Evolutionary conservation across 2,329 filamentous ascomycete species (phyloP).

Genomic region (Cadophora luteo-olivacea): DNA sequence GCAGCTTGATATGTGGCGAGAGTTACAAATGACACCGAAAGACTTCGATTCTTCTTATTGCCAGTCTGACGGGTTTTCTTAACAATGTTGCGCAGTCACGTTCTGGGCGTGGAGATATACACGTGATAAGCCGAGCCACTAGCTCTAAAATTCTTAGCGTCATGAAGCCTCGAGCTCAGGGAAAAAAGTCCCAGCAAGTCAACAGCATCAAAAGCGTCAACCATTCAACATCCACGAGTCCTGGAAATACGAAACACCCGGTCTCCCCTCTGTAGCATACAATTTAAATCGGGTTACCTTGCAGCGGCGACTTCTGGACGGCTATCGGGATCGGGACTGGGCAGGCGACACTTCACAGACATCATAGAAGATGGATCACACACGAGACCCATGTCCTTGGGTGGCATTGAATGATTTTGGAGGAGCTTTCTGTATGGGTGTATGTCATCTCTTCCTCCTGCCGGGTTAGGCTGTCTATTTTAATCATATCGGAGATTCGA

Average conservation of each 20-base stretch:
- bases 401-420: conserved; percentile 97
- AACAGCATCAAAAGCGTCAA: conserved; percentile 9
- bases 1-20: too few species aligned
- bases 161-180: background rate
- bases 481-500: background rate
- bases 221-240: background rate
- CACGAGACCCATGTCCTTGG: conserved; percentile 95
- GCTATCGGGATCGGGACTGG: background rate
- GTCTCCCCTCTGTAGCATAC: background rate
- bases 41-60: too few species aligned
- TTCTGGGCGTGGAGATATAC: background rate
- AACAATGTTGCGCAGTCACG: background rate
- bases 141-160: conserved; percentile 21
- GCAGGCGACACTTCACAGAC: conserved; percentile 23
- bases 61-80: too few species aligned
- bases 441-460: conserved; percentile 57
- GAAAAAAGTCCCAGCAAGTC: background rate
- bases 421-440: conserved; percentile 95
- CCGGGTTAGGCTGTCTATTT: background rate
- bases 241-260: background rate
- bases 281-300: background rate
- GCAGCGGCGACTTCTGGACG: background rate
- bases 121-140: background rate
- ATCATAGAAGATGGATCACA: conserved; percentile 79
- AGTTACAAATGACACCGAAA: too few species aligned